Base-by-base conservation (phyloP, 441 rosid species). In the Bruguiera hainesii region DNA sequence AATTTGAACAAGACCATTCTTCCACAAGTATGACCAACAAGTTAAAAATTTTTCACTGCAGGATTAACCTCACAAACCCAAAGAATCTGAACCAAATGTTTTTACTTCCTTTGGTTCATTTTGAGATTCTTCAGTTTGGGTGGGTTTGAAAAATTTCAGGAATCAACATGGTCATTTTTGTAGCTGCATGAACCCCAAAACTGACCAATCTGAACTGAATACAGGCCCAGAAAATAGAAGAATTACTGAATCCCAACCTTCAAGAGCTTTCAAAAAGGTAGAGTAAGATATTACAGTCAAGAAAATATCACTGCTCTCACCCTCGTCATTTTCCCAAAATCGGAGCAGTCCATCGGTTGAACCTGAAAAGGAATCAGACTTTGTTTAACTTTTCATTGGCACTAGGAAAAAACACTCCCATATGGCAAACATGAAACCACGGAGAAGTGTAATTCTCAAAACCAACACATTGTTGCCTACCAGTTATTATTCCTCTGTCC, bases 401-500 rank as follows among this genome's bases (percentile, higher is more conserved):
- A 53, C 37, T 49, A 50, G 31, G 46, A 30, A 33, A 2, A 69
- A 46, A 33, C 48, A 42, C 13, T 53, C 66, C 52, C 53, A 50
- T 16, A 19, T 49, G 19, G 21, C 58, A 39, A 18, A 50, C n/a
- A 11, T 6, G 31, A 46, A 57, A 13, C 39, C 26, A 65, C 5
- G 28, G 26, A 42, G 56, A 11, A 60, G 18, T 60, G 52, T 55
- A 18, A 30, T 56, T 26, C 30, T 26, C 18, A 42, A 42, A 18
- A 42, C 58, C 58, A 23, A 55, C 25, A 55, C 4, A 29, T 65
- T 28, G 66, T n/a, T 30, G 49, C 69, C 52, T 68, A 95, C 99
- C 99, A 81, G 99, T 95, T 71, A 95, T 87, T 82, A 95, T 90
- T 78, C 98, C 99, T 80, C 79, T 84, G 80, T 92, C 99, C 55